These are phyloP conservation scores for Lineolata rhizophorae DNA, from an alignment of 495 filamentous ascomycete species.

Conservation along the genomic window DNA sequence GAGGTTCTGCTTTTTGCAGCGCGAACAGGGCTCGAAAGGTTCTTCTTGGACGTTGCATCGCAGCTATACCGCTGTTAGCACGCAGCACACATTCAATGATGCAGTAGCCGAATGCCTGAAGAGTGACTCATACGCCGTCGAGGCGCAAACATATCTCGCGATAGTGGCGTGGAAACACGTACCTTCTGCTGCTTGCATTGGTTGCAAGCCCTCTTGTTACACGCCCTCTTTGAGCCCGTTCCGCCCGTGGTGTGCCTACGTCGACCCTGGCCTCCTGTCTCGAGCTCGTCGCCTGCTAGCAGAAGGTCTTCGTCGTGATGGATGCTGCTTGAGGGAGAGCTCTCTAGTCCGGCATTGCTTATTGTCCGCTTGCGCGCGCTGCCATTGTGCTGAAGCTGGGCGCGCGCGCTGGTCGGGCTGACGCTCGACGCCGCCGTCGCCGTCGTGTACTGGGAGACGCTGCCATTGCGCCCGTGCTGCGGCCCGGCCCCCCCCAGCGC, in stretches of 20 bases:
- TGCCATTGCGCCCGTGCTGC: no score
- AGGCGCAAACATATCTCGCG: slow-evolving; percentile 2
- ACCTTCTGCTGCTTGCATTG: slow-evolving; percentile 94
- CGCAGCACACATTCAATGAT: slow-evolving; percentile 5
- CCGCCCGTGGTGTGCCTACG: slow-evolving; percentile 11
- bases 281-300: no score
- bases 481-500: no score
- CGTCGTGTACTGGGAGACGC: no score
- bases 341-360: no score
- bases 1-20: slow-evolving; percentile 69
- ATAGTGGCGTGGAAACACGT: slow-evolving; percentile 6
- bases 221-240: no score
- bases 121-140: no score
- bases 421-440: no score
- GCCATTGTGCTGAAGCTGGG: not conserved
- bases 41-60: slow-evolving; percentile 82
- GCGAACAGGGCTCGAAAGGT: slow-evolving; percentile 56
- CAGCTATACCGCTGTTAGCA: slow-evolving; percentile 26
- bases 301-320: no score
- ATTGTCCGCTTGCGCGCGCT: not conserved
- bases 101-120: slow-evolving; percentile 2
- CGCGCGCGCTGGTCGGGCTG: no score
- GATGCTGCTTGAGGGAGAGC: no score
- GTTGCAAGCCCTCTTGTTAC: slow-evolving; percentile 57
- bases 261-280: not conserved